Evolutionary conservation across 1,284 basidiomycete genomes (phyloP), one percentile per base, ranked within the genome.

Genomic region (Cutaneotrichosporon dermatis): DNA sequence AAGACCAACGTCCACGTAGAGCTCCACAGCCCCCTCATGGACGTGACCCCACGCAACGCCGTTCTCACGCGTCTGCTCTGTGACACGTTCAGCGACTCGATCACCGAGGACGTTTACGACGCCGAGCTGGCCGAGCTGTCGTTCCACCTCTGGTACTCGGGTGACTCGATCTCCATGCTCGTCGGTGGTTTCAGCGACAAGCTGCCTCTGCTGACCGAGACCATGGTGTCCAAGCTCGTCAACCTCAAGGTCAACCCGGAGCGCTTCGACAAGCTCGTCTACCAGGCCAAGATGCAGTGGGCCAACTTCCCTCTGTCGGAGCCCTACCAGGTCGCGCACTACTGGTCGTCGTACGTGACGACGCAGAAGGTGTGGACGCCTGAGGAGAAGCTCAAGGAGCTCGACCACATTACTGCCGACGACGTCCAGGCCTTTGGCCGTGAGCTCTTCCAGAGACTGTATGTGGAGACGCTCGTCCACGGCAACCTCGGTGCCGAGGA

Each of bases 151-250:
- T 80, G 84, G 40, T 81, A 83, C 36, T 83, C 87, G 64, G 82
- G 82, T 6, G 86, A 87, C 36, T 88, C 89, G 2, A 76, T 98
- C 43, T 84, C 82, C 51, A 76, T 97, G 37, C 81, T 83, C 8
- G 80, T 93, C 51, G 84, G 83, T 54, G 96, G 96, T 2, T 99
- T 97, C 80, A 96, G 95, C 73, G 94, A 99, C 79, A 98, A 97
- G 79, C 82, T 99, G 42, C 80, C 85, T 5, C 84, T 90, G 0
- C 83, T 99, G 39, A 83, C 88, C 7, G 81, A 87, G 68, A 83
- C 87, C 63, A 86, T 99, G 57, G 75, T 97, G 46, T 83, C 88
- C 63, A 86, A 86, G 69, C 81, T 90, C 58, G 87, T 84, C 73
- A 80, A 80, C 36, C 81, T 95, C 57, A 79, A 84, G 67, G 82